A percentile compares a stretch with the other conserved stretches of the same genome.
These are phyloP conservation scores for Cutaneotrichosporon curvatum DNA, from an alignment of 1,284 basidiomycete species.

Conservation along the genomic window DNA sequence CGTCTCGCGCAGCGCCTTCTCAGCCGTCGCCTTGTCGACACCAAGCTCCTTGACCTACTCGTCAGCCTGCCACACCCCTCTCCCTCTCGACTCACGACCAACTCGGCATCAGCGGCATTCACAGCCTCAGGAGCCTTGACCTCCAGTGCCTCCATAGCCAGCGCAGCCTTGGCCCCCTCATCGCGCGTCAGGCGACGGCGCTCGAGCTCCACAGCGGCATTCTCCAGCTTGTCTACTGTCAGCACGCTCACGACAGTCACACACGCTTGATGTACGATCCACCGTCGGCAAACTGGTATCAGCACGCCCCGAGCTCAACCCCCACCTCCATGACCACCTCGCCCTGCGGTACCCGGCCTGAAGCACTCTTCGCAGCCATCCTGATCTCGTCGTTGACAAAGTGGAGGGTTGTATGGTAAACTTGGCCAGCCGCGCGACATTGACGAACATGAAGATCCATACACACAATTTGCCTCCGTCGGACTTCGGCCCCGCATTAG, in stretches of 20 bases:
- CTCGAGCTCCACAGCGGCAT: constrained; percentile 36
- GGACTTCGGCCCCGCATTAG: background rate
- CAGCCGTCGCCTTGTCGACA: constrained; percentile 26
- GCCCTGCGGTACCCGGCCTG: constrained; percentile 30
- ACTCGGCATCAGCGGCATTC: constrained; percentile 34
- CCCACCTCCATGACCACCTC: constrained; percentile 42
- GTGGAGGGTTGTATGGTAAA: too few relatives aligned
- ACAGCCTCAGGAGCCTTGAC: constrained; percentile 16
- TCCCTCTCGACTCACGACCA: constrained; percentile 26
- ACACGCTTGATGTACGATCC: constrained; percentile 40
- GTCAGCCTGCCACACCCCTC: background rate
- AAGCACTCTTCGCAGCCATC: constrained; percentile 7
- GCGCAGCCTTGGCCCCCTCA: constrained; percentile 36
- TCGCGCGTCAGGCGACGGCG: constrained; percentile 30
- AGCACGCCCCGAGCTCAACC: constrained; percentile 12
- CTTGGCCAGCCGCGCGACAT: too few relatives aligned
- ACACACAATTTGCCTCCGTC: too few relatives aligned
- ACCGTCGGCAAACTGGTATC: constrained; percentile 38
- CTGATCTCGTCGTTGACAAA: background rate
- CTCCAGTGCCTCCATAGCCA: constrained; percentile 36
- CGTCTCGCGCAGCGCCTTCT: constrained; percentile 26
- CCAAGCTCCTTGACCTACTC: constrained; percentile 33
- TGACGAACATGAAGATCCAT: too few relatives aligned
- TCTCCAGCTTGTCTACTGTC: constrained; percentile 34
- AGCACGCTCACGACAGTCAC: constrained; percentile 5